Evolutionary conservation across 352 stramenopile genomes (phyloP).

Genomic region (Phytophthora lateralis): DNA sequence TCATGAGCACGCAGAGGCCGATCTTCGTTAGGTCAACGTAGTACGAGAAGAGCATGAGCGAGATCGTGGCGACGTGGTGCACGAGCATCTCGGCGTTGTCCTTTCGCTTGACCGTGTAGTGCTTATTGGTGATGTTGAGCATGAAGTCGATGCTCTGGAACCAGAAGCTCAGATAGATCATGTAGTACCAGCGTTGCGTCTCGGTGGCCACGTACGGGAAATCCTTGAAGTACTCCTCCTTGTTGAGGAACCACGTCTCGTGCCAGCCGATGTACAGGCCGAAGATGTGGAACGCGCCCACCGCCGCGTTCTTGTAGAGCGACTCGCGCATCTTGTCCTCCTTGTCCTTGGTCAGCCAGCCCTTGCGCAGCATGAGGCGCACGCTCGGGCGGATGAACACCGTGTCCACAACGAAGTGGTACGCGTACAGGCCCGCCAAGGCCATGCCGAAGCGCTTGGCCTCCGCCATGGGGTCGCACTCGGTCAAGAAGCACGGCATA

Average conservation of each 20-base stretch:
- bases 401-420: conserved; percentile 76
- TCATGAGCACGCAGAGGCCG: conserved; percentile 81
- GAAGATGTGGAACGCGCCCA: conserved; percentile 64
- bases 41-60: conserved; percentile 83
- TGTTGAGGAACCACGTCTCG: conserved; percentile 80
- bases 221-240: conserved; percentile 64
- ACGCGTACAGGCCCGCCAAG: conserved; percentile 63
- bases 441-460: conserved; percentile 62
- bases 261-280: conserved; percentile 64
- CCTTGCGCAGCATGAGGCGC: conserved; percentile 44
- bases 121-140: conserved; percentile 80
- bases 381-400: conserved; percentile 61
- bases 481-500: conserved; percentile 78
- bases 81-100: conserved; percentile 85
- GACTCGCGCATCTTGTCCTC: conserved; percentile 86
- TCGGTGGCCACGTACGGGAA: conserved; percentile 59
- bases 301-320: conserved; percentile 81
- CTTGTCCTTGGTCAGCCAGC: conserved; percentile 61
- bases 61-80: conserved; percentile 79
- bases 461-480: conserved; percentile 62
- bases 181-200: conserved; percentile 81
- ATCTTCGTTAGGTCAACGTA: conserved; percentile 71
- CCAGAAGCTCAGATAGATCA: conserved; percentile 86
- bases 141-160: conserved; percentile 86
- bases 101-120: conserved; percentile 85